A percentile compares a stretch with the other conserved stretches of the same genome.
phyloP scores from a whole-genome alignment of 129 eudicot species.

The Artemisia annua region DNA sequence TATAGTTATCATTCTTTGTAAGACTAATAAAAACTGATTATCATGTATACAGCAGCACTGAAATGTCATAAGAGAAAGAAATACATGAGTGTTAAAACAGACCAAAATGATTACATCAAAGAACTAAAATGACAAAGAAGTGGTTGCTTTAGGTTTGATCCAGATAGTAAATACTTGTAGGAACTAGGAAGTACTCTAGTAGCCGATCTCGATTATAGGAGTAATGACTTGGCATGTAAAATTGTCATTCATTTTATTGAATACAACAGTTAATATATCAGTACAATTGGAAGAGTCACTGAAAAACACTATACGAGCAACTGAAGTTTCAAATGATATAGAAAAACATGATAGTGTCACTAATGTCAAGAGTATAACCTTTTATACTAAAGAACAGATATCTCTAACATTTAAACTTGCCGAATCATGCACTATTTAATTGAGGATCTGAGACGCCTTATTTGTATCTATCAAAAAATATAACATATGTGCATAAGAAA shows the following conservation, averaged over 20 bases:
- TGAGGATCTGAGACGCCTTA: too few relatives aligned
- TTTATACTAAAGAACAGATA: too few relatives aligned
- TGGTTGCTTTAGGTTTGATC: neutral
- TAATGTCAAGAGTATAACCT: too few relatives aligned
- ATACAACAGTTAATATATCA: neutral
- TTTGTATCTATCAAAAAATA: constrained; percentile 43
- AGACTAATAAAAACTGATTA: neutral
- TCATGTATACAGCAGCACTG: constrained; percentile 9
- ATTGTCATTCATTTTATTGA: neutral
- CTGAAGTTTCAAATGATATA: too few relatives aligned
- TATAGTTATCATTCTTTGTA: neutral
- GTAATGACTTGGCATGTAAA: constrained; percentile 3
- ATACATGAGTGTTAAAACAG: too few relatives aligned
- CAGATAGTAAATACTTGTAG: neutral
- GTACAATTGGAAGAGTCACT: too few relatives aligned
- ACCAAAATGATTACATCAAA: neutral
- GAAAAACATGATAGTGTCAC: too few relatives aligned
- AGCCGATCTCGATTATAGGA: constrained; percentile 3
- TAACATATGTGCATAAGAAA: neutral
- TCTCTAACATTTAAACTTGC: too few relatives aligned
- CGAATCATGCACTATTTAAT: too few relatives aligned
- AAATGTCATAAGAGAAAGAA: neutral
- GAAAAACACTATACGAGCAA: too few relatives aligned
- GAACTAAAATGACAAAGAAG: too few relatives aligned
- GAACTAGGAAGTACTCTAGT: constrained; percentile 8